Evolutionary conservation across 306 rosid genomes (phyloP).

Genomic region (Astragalus membranaceus): DNA sequence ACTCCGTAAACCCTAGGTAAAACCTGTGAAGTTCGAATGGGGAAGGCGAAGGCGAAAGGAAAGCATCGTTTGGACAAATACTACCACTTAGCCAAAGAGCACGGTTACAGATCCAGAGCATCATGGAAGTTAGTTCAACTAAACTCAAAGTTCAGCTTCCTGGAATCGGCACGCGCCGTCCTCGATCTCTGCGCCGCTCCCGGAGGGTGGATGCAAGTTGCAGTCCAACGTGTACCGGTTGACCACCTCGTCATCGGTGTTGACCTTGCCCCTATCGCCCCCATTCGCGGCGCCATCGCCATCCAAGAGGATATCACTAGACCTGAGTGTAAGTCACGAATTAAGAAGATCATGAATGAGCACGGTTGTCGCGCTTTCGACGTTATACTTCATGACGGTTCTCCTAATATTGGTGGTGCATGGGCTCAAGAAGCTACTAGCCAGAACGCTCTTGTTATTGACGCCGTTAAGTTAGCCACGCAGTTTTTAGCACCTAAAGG

Average conservation of each 20-base stretch:
- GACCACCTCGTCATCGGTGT: slow-evolving; percentile 69
- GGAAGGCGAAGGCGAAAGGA: slow-evolving; percentile 89
- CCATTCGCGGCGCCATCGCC: slow-evolving; percentile 64
- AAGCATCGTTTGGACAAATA: slow-evolving; percentile 92
- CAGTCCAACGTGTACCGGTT: slow-evolving; percentile 77
- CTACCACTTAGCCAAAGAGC: slow-evolving; percentile 84
- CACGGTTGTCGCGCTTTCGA: slow-evolving; percentile 47
- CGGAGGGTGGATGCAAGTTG: slow-evolving; percentile 98
- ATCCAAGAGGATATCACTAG: slow-evolving; percentile 79
- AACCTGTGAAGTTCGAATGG: slow-evolving; percentile 24
- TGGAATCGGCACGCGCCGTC: slow-evolving; percentile 67
- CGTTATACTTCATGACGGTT: slow-evolving; percentile 76
- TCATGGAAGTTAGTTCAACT: slow-evolving; percentile 91
- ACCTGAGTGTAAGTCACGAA: slow-evolving; percentile 57
- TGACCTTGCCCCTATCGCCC: slow-evolving; percentile 73
- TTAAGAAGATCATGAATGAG: slow-evolving; percentile 60
- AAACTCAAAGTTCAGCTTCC: slow-evolving; percentile 57
- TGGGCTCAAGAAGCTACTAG: slow-evolving; percentile 91
- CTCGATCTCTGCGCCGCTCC: slow-evolving; percentile 99
- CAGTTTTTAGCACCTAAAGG: slow-evolving; percentile 82
- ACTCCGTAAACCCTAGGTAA: too few relatives aligned
- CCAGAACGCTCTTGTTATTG: slow-evolving; percentile 86
- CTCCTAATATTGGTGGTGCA: slow-evolving; percentile 89
- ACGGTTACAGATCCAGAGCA: slow-evolving; percentile 90
- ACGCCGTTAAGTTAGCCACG: slow-evolving; percentile 73